These are phyloP conservation scores for Ophiostoma triangulosporum DNA, from an alignment of 2,329 filamentous ascomycete species.

Conservation along the genomic window DNA sequence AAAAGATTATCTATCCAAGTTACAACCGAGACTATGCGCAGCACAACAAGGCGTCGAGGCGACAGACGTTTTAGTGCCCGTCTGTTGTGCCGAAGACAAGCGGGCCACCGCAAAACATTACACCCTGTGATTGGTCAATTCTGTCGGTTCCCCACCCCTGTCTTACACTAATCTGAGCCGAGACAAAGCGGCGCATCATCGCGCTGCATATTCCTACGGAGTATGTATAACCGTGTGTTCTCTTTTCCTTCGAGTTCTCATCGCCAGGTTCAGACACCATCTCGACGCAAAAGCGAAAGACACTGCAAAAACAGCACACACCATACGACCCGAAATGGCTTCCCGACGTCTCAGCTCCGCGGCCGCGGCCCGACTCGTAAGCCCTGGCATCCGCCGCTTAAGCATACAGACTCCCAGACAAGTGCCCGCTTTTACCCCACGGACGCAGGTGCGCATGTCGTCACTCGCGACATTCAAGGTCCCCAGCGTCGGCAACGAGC, in stretches of 20 bases:
- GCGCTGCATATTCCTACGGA: no score
- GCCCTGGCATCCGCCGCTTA: slow-evolving; percentile 5
- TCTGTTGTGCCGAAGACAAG: neutral
- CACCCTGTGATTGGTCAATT: slow-evolving; percentile 1
- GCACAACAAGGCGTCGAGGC: no score
- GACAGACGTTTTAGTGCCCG: neutral
- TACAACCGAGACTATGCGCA: no score
- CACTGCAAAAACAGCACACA: neutral
- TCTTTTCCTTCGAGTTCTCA: neutral
- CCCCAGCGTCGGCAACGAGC: slow-evolving; percentile 79
- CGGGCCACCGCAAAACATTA: neutral
- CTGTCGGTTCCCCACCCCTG: neutral
- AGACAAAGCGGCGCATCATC: slow-evolving; percentile 17
- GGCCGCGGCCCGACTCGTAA: slow-evolving; percentile 8
- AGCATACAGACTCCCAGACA: slow-evolving; percentile 1
- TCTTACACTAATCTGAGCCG: slow-evolving; percentile 14
- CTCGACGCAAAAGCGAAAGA: neutral
- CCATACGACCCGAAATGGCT: slow-evolving; percentile 8
- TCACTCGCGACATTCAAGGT: slow-evolving; percentile 77
- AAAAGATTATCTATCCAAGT: no score
- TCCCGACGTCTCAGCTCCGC: slow-evolving; percentile 11
- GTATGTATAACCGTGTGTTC: neutral
- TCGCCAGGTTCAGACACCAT: neutral
- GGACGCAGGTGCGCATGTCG: slow-evolving; percentile 24
- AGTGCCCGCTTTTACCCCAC: neutral